Conservation (phyloP, 139 green algal genomes). For the Tetradesmus obliquus region DNA sequence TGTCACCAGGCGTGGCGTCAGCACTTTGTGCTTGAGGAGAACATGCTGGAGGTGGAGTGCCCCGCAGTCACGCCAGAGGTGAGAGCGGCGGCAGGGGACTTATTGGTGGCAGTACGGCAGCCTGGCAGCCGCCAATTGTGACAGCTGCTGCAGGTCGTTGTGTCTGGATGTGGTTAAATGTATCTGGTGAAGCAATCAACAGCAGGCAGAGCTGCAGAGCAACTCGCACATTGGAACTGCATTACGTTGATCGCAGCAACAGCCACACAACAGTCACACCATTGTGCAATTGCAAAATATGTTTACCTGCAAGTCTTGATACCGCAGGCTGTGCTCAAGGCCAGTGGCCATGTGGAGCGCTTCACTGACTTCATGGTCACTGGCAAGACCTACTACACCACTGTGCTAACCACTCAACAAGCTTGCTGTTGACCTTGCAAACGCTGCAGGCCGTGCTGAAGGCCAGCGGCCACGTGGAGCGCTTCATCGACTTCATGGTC, state of each 20-base stretch:
- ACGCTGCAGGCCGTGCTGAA: constrained; percentile 47
- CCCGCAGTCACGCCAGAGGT: constrained; percentile 95
- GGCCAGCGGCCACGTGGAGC: constrained; percentile 97
- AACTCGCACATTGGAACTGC: too few relatives aligned
- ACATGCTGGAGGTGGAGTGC: constrained; percentile 99
- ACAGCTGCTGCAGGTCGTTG: too few relatives aligned
- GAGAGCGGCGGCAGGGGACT: background rate
- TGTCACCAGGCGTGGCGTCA: constrained; percentile 81
- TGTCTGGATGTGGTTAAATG: too few relatives aligned
- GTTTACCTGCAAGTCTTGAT: background rate
- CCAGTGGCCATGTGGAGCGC: constrained; percentile 96
- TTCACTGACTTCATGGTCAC: constrained; percentile 99
- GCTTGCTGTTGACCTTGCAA: background rate
- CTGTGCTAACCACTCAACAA: too few relatives aligned
- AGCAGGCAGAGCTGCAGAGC: background rate
- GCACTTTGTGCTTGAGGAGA: constrained; percentile 99
- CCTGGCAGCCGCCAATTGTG: background rate
- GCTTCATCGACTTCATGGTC: constrained; percentile 99
- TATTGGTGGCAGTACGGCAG: too few relatives aligned
- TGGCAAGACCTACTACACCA: constrained; percentile 31
- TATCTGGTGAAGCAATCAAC: background rate
- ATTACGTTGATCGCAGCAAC: too few relatives aligned
- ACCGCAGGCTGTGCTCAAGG: constrained; percentile 58
- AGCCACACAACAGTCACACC: too few relatives aligned
- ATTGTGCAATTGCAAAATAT: too few relatives aligned